These are phyloP conservation scores for Saccharata proteae DNA, from an alignment of 2,329 filamentous ascomycete genomes.

Conservation along the genomic window DNA sequence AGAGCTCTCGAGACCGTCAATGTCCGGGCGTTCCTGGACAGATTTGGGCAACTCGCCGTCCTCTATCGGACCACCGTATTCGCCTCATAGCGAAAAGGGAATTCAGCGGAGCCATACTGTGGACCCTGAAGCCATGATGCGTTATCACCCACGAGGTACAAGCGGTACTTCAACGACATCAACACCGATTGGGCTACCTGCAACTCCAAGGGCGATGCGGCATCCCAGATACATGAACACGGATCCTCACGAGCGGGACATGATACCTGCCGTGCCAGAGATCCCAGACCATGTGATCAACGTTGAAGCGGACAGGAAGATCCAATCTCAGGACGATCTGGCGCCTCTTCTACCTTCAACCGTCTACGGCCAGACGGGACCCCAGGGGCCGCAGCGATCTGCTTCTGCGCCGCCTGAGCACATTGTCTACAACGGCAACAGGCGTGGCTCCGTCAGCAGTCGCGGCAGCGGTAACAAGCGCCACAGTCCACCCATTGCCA, in stretches of 20 bases:
- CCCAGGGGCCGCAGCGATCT: constrained; percentile 25
- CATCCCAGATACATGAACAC: constrained; percentile 57
- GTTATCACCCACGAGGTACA: constrained; percentile 19
- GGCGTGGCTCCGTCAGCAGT: constrained; percentile 26
- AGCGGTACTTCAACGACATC: constrained; percentile 36
- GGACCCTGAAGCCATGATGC: constrained; percentile 40
- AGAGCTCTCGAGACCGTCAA: constrained; percentile 28
- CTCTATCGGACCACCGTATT: constrained; percentile 21
- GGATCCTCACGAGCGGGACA: constrained; percentile 38
- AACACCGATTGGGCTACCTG: constrained; percentile 63
- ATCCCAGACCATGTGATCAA: constrained; percentile 41
- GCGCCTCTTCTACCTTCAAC: constrained; percentile 36
- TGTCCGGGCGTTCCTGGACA: constrained; percentile 23
- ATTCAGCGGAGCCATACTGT: constrained; percentile 52
- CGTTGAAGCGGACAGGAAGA: constrained; percentile 11
- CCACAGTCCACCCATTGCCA: constrained; percentile 30
- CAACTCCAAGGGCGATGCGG: constrained; percentile 83
- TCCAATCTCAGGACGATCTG: constrained; percentile 30
- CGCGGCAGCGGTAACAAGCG: constrained; percentile 25
- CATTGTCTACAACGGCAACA: constrained; percentile 14
- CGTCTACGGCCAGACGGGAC: constrained; percentile 30
- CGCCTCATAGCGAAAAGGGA: constrained; percentile 21
- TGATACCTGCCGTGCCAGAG: constrained; percentile 42
- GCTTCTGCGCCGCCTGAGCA: constrained; percentile 38
- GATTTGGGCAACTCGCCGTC: constrained; percentile 33